phyloP scores from a whole-genome alignment of 331 rosid genomes.

The Spiraea crenata region DNA sequence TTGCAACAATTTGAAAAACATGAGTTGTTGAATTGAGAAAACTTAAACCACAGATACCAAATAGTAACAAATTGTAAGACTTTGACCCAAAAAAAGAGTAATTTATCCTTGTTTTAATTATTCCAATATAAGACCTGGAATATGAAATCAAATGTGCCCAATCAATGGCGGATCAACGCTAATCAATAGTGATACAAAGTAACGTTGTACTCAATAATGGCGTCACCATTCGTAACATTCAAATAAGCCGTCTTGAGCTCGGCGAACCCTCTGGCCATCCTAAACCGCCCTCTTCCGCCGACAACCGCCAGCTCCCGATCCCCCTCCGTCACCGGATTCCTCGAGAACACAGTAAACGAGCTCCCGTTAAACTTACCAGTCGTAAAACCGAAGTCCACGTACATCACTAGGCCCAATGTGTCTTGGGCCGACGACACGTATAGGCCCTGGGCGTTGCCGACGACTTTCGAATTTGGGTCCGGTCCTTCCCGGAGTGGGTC shows the following conservation, averaged over 20 bases:
- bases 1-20: too few species aligned
- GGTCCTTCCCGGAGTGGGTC: constrained; percentile 28
- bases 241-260: not conserved
- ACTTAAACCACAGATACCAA: too few species aligned
- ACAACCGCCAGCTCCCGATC: constrained; percentile 34
- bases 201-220: constrained; percentile 24
- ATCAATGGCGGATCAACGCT: not conserved
- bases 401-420: constrained; percentile 7
- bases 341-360: constrained; percentile 28
- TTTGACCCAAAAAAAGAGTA: too few species aligned
- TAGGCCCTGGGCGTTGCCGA: constrained; percentile 33
- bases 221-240: constrained; percentile 25
- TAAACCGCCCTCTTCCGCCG: constrained; percentile 39
- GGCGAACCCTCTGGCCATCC: constrained; percentile 31
- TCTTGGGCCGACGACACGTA: constrained; percentile 18
- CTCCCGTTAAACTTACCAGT: constrained; percentile 29
- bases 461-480: constrained; percentile 11
- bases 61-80: too few species aligned
- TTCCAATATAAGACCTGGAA: too few species aligned
- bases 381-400: constrained; percentile 30
- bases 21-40: too few species aligned
- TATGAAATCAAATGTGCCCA: too few species aligned
- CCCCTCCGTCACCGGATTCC: constrained; percentile 34
- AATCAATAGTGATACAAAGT: constrained; percentile 22
- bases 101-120: too few species aligned